Evolutionary conservation across 768 basidiomycete genomes (phyloP).

Genomic region (Glaciozyma antarctica): DNA sequence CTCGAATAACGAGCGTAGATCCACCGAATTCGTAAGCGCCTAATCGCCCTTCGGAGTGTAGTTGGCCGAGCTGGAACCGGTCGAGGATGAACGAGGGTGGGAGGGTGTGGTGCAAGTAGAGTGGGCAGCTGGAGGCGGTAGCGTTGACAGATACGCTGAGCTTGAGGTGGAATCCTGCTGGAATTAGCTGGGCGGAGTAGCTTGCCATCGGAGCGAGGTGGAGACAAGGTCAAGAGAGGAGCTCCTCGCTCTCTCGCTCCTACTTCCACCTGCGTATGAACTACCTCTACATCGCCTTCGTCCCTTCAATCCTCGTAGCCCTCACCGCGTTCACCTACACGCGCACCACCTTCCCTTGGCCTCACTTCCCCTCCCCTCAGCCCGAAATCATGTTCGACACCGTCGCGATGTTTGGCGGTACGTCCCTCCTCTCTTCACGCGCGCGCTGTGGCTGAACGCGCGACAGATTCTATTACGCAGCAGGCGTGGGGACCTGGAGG

Average conservation of each 20-base stretch:
- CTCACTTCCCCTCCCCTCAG: too few species aligned
- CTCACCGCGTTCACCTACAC: too few species aligned
- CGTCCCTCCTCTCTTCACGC: not conserved
- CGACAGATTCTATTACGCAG: conserved; percentile 31
- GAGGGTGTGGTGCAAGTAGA: conserved; percentile 8
- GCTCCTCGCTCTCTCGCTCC: not conserved
- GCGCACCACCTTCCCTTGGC: too few species aligned
- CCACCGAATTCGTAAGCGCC: not conserved
- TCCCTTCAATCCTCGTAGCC: not conserved
- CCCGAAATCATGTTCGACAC: not conserved
- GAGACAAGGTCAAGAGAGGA: not conserved
- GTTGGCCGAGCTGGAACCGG: conserved; percentile 21
- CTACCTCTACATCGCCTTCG: not conserved
- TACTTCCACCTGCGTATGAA: not conserved
- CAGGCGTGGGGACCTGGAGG: conserved; percentile 19
- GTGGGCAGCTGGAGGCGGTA: conserved; percentile 1
- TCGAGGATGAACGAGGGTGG: conserved; percentile 21
- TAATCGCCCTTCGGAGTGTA: conserved; percentile 10
- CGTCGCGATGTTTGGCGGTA: conserved; percentile 14
- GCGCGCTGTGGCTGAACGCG: too few species aligned
- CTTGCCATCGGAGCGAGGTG: not conserved
- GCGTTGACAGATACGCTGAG: not conserved
- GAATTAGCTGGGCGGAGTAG: not conserved
- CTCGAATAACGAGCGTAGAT: not conserved
- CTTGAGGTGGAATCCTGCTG: not conserved